A percentile compares a stretch with the other conserved stretches of the same genome.
phyloP scores from a whole-genome alignment of 495 filamentous ascomycete genomes.

The Annulohypoxylon moriforme region DNA sequence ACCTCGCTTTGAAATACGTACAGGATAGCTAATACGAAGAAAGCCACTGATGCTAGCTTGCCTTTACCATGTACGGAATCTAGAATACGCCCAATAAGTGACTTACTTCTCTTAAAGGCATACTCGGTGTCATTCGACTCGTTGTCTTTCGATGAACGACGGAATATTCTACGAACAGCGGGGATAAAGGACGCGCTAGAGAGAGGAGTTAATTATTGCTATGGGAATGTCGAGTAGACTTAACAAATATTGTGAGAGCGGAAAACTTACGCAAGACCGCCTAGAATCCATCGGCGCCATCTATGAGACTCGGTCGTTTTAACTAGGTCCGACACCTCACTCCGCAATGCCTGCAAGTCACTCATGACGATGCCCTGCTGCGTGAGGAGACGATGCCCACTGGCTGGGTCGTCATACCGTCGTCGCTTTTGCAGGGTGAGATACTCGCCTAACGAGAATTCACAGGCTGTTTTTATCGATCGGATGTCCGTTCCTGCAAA shows the following conservation, averaged over 20 bases:
- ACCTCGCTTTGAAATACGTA: constrained; percentile 63
- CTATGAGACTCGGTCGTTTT: constrained; percentile 51
- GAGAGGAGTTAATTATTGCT: neutral
- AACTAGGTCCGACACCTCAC: constrained; percentile 47
- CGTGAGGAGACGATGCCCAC: constrained; percentile 47
- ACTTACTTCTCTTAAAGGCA: constrained; percentile 57
- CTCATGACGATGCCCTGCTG: constrained; percentile 51
- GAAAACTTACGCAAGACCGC: constrained; percentile 54
- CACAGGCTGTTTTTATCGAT: constrained; percentile 42
- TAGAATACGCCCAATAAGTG: constrained; percentile 55
- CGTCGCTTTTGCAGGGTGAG: constrained; percentile 46
- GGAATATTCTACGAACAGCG: constrained; percentile 55
- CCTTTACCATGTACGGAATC: constrained; percentile 49
- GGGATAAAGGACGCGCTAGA: constrained; percentile 58
- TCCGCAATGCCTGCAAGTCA: constrained; percentile 48
- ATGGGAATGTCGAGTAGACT: neutral
- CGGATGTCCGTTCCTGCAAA: constrained; percentile 33
- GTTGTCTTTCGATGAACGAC: constrained; percentile 43
- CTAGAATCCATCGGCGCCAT: constrained; percentile 57
- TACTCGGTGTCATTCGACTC: constrained; percentile 59
- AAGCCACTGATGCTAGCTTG: constrained; percentile 56
- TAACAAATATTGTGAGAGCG: neutral
- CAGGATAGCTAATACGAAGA: constrained; percentile 59
- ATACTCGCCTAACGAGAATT: constrained; percentile 53
- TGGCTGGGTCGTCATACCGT: constrained; percentile 15